Conservation (phyloP, 495 filamentous ascomycete species). For the Viridothelium virens region DNA sequence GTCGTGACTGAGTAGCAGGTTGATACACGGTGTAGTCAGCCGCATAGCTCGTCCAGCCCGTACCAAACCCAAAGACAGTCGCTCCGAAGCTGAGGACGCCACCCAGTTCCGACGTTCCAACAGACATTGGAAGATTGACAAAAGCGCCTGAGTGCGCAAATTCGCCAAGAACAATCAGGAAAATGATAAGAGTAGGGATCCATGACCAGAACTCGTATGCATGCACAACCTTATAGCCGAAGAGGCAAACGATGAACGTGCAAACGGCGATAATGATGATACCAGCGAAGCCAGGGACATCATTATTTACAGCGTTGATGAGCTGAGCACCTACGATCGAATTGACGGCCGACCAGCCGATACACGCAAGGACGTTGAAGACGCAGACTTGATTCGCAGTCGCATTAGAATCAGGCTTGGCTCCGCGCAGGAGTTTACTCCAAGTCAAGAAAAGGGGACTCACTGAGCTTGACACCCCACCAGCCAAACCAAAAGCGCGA, state of each 20-base stretch:
- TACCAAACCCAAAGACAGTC: constrained; percentile 68
- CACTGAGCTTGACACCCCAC: constrained; percentile 62
- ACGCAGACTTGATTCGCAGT: constrained; percentile 47
- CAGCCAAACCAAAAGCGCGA: constrained; percentile 76
- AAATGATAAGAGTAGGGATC: constrained; percentile 70
- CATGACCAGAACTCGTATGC: constrained; percentile 70
- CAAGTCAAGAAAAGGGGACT: constrained; percentile 29
- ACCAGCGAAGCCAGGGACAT: constrained; percentile 65
- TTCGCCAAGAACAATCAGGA: constrained; percentile 63
- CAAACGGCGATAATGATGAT: constrained; percentile 67
- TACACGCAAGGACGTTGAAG: constrained; percentile 68
- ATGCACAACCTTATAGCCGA: constrained; percentile 79
- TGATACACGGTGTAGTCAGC: constrained; percentile 84
- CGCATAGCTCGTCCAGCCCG: constrained; percentile 72
- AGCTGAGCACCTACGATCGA: constrained; percentile 78
- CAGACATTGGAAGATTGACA: constrained; percentile 55
- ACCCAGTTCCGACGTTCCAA: constrained; percentile 56
- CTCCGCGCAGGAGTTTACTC: constrained; percentile 1
- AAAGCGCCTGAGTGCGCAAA: constrained; percentile 74
- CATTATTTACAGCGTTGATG: constrained; percentile 63
- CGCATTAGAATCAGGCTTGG: constrained; percentile 3
- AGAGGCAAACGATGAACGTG: constrained; percentile 63
- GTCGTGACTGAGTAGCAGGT: constrained; percentile 50
- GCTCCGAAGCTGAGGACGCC: constrained; percentile 64
- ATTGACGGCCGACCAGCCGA: constrained; percentile 71